phyloP scores from a whole-genome alignment of 2,329 filamentous ascomycete species.

The Hypoxylon sp. region DNA sequence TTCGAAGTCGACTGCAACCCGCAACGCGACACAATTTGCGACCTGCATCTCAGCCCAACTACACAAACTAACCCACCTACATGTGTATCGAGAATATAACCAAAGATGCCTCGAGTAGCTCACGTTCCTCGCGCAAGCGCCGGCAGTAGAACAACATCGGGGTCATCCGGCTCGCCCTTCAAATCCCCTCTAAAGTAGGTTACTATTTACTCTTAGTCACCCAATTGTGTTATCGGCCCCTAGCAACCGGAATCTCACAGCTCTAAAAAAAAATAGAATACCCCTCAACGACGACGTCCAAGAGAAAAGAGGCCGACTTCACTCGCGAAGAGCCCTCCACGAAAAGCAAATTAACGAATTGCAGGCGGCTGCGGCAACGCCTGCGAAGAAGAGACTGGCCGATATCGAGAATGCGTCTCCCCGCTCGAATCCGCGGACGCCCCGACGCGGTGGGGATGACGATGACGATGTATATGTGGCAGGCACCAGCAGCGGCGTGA shows the following conservation, averaged over 20 bases:
- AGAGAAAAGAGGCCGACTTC: slow-evolving; percentile 90
- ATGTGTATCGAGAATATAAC: slow-evolving; percentile 43
- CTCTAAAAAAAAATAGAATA: slow-evolving; percentile 70
- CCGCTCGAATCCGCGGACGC: slow-evolving; percentile 70
- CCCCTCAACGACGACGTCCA: slow-evolving; percentile 95
- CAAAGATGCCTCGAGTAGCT: slow-evolving; percentile 71
- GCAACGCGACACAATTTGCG: slow-evolving; percentile 40
- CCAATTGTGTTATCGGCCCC: slow-evolving; percentile 14
- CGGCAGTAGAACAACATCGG: slow-evolving; percentile 63
- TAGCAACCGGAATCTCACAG: slow-evolving; percentile 40
- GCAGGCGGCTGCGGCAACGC: slow-evolving; percentile 79
- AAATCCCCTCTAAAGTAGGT: slow-evolving; percentile 72
- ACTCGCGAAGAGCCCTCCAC: slow-evolving; percentile 89
- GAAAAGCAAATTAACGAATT: slow-evolving; percentile 94
- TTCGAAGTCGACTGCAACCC: slow-evolving; percentile 26
- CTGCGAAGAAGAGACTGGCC: slow-evolving; percentile 75
- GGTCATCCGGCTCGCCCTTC: slow-evolving; percentile 67
- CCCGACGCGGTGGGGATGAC: slow-evolving; percentile 61
- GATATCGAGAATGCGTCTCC: slow-evolving; percentile 71
- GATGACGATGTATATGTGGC: slow-evolving; percentile 76
- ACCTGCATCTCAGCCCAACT: slow-evolving; percentile 37
- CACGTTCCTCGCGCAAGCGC: slow-evolving; percentile 67
- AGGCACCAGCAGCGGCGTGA: slow-evolving; percentile 82
- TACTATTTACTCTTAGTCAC: slow-evolving; percentile 27
- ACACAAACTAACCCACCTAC: slow-evolving; percentile 20